These are phyloP conservation scores for Rhynchosporium graminicola DNA, from an alignment of 2,329 filamentous ascomycete genomes.

Conservation along the genomic window DNA sequence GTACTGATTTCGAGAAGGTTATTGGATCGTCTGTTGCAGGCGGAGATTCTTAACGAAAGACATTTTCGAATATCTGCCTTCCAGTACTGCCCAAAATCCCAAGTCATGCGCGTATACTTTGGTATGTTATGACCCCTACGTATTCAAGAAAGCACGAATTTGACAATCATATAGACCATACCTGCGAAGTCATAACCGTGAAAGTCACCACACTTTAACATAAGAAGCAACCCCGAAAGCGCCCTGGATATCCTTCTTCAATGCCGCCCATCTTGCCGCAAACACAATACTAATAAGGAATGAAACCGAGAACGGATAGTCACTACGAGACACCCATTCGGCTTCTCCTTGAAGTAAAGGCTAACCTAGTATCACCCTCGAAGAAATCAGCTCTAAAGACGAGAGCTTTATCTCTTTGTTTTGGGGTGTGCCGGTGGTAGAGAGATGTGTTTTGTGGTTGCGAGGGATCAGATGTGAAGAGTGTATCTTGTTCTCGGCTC, in stretches of 20 bases:
- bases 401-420: constrained; percentile 12
- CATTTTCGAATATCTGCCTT: not conserved
- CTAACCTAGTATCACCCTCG: constrained; percentile 16
- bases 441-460: constrained; percentile 1
- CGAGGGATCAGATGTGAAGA: constrained; percentile 15
- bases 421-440: constrained; percentile 18
- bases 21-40: constrained; percentile 1
- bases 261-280: constrained; percentile 14
- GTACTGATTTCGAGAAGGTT: constrained; percentile 21
- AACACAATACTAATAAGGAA: constrained; percentile 13
- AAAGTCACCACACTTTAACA: constrained; percentile 24
- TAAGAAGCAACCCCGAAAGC: constrained; percentile 24
- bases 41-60: constrained; percentile 1
- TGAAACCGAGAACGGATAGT: constrained; percentile 14
- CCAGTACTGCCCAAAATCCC: not conserved
- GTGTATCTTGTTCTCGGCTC: constrained; percentile 17
- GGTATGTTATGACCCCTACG: not conserved
- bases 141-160: not conserved
- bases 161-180: constrained; percentile 13
- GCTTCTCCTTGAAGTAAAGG: constrained; percentile 16
- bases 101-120: not conserved
- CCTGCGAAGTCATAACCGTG: constrained; percentile 24
- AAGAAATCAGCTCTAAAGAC: constrained; percentile 10
- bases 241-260: constrained; percentile 21
- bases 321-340: constrained; percentile 14